These are phyloP conservation scores for Aspergillus calidoustus DNA, from an alignment of 2,329 filamentous ascomycete species.

Conservation along the genomic window DNA sequence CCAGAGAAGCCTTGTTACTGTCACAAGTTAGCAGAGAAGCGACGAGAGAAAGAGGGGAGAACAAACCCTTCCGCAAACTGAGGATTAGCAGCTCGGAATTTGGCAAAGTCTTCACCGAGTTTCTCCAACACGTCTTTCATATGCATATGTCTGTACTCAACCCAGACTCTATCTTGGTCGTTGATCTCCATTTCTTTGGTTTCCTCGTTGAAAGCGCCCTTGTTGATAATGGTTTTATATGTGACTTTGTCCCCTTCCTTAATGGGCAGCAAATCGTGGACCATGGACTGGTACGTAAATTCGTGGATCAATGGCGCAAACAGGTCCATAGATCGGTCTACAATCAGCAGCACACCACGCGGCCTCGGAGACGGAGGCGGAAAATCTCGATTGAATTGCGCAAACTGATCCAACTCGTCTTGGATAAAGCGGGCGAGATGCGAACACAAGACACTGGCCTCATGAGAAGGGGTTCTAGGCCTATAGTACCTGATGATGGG, in stretches of 20 bases:
- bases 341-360: constrained; percentile 80
- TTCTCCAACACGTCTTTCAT: constrained; percentile 99
- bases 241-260: constrained; percentile 86
- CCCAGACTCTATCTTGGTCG: constrained; percentile 93
- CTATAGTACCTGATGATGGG: constrained; percentile 91
- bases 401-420: constrained; percentile 86
- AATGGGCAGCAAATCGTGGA: constrained; percentile 87
- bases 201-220: constrained; percentile 70
- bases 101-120: constrained; percentile 88
- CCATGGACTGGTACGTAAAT: constrained; percentile 99
- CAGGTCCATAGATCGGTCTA: constrained; percentile 91
- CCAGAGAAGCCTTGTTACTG: constrained; percentile 73
- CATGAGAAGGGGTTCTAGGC: constrained; percentile 75
- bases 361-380: constrained; percentile 75
- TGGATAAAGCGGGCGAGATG: constrained; percentile 91
- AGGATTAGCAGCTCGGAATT: constrained; percentile 87
- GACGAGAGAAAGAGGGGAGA: not conserved
- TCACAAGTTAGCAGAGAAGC: constrained; percentile 7
- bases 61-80: constrained; percentile 77
- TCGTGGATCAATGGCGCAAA: constrained; percentile 88
- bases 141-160: constrained; percentile 89
- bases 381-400: constrained; percentile 81
- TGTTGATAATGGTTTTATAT: constrained; percentile 79
- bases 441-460: constrained; percentile 83
- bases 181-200: constrained; percentile 89